Evolutionary conservation across 345 rosid genomes (phyloP).

Genomic region (Camelina hispida): DNA sequence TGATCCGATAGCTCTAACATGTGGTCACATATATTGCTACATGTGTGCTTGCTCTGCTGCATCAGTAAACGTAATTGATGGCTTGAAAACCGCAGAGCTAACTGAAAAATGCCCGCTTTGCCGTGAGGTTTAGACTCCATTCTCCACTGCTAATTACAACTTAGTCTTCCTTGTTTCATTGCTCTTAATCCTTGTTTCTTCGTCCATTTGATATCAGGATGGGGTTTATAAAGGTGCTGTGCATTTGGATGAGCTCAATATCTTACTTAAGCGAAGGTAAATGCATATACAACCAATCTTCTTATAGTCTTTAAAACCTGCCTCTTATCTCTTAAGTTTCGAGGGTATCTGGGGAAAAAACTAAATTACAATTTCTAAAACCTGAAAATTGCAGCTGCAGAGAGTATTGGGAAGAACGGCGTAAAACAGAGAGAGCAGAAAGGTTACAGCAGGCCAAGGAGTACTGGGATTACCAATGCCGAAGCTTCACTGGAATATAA

Average conservation of each 20-base stretch:
- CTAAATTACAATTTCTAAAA: background rate
- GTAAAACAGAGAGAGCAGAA: constrained; percentile 66
- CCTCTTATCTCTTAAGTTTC: background rate
- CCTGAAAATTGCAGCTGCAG: constrained; percentile 55
- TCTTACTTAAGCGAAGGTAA: constrained; percentile 73
- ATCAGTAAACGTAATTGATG: constrained; percentile 76
- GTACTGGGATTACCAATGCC: constrained; percentile 83
- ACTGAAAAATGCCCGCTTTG: constrained; percentile 87
- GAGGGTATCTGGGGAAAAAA: background rate
- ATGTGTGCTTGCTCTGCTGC: constrained; percentile 98
- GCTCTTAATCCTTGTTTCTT: background rate
- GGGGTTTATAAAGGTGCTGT: constrained; percentile 71
- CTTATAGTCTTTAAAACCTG: background rate
- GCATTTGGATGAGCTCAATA: constrained; percentile 84
- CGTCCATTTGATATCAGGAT: constrained; percentile 43
- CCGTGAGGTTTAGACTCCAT: constrained; percentile 68
- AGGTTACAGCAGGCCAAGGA: constrained; percentile 75
- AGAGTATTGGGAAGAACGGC: constrained; percentile 77
- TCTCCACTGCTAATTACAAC: constrained; percentile 8
- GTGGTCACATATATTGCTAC: constrained; percentile 95
- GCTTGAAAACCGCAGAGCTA: constrained; percentile 66
- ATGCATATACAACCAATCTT: background rate
- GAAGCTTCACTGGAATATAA: constrained; percentile 68
- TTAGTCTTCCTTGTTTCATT: constrained; percentile 18
- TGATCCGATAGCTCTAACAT: constrained; percentile 83